Conservation (phyloP, 1,284 basidiomycete species). For the Cryptococcus sp. region DNA sequence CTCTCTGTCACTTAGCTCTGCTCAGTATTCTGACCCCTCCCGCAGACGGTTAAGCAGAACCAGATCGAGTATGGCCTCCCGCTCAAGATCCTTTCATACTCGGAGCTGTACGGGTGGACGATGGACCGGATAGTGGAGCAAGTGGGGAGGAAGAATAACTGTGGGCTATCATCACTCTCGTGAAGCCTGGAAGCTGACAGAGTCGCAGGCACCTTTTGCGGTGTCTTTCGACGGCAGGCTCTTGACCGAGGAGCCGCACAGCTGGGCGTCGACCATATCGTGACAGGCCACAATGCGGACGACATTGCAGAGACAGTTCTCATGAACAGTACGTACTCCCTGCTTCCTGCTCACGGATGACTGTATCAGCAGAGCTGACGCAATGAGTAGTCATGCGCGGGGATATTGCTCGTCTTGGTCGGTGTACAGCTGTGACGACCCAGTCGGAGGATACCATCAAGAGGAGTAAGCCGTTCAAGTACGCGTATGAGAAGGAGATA, state of each 20-base stretch:
- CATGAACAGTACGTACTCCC: conserved; percentile 79
- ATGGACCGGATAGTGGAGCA: conserved; percentile 96
- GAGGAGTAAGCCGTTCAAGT: conserved; percentile 97
- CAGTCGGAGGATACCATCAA: conserved; percentile 92
- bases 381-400: conserved; percentile 79
- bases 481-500: conserved; percentile 99
- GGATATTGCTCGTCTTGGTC: conserved; percentile 87
- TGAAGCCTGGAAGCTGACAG: not conserved
- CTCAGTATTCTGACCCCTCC: conserved; percentile 5
- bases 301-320: conserved; percentile 98
- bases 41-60: conserved; percentile 93
- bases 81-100: conserved; percentile 91
- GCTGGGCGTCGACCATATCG: conserved; percentile 92
- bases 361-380: not conserved
- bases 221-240: conserved; percentile 93
- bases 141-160: conserved; percentile 97
- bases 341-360: not conserved
- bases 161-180: conserved; percentile 47
- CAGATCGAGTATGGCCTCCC: conserved; percentile 93
- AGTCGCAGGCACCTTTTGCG: conserved; percentile 77
- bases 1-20: not conserved
- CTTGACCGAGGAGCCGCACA: conserved; percentile 89
- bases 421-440: conserved; percentile 92
- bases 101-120: conserved; percentile 98
- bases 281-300: conserved; percentile 98